Base-by-base conservation (phyloP, 257 asterid genomes). In the Gardenia jasminoides region DNA sequence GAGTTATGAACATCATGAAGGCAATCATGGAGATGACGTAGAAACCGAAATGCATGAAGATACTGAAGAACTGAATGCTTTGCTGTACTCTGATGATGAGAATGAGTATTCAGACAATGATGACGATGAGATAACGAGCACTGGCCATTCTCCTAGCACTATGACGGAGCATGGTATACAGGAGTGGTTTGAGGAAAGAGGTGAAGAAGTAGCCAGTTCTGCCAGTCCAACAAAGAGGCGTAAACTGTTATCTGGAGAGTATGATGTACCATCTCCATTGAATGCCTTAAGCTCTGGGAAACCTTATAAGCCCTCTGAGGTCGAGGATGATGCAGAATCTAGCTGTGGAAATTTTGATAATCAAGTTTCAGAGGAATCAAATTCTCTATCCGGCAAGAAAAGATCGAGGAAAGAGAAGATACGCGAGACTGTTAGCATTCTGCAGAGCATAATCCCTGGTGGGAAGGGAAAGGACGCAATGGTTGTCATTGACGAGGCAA, bases 61-160 rank as follows among this genome's bases (percentile, higher is more conserved):
- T 88, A 86, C 99, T 0, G 98, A 92, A 81, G 99, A 95, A 76
- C 80, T 95, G 61, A 83, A 95, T 68, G 99, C 98, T 66, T 86
- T 95, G 33, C 92, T 95, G 15, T 93, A 79, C 83, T 95, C 99
- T 36, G 98, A 92, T 43, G 78, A 81, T 47, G 94, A 85, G 41
- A 47, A 72, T 78, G 89, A 89, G 72, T 81, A 52, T 72, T 86
- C 90, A 0, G 92, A 91, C 78, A 94, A 89, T 28, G 64, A 28
- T 28, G 67, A 62, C 28, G 97, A 92, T 65, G 99, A 94, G 78
- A 94, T 82, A 58, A 86, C 89, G 11, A 95, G 99, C 87, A 93
- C 98, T 0, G 99, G 98, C 22, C 97, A 94, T 84, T 94, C 99
- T 3, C 99, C 99, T 44, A 89, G 97, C 75, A 88, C 94, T 26